Evolutionary conservation across 495 filamentous ascomycete genomes (phyloP), one percentile per base, ranked within the genome.

Genomic region (Aspergillus homomorphus): DNA sequence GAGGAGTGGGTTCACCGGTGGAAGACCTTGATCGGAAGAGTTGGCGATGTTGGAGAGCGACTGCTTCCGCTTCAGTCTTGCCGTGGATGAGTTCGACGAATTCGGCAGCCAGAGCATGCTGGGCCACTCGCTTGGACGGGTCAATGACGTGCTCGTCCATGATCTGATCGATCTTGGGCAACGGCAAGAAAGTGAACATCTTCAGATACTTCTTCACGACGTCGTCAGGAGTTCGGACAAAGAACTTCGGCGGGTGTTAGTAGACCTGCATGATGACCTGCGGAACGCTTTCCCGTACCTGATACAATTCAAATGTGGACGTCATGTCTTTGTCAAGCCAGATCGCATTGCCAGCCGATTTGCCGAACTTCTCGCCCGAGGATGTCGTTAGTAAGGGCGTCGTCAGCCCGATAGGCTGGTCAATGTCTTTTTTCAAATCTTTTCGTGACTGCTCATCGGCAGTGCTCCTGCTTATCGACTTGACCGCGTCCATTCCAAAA

Each of bases 321-420:
- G 93, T 96, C 81, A 89, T 82, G 61, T 84, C 85, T 53, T 74
- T 79, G 69, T 96, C 91, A 2, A 99, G 83, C 94, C 94, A 98
- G 20, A 99, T 74, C 2, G 95, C 92, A 69, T 97, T 98, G 15
- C 91, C 93, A 18, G 92, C 88, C 54, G 88, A 95, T 72, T 99
- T 99, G 18, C 94, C 94, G 67, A 98, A 92, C 72, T 99, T 99
- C 65, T 82, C 84, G 3, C 95, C 95, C 2, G 86, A 83, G 2
- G 91, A 76, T 9, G 90, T 90, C 0, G 92, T 96, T 44, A 99
- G 77, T 1, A 99, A 80, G 0, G 94, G 95, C 2, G 90, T 89
- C 0, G 94, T 98, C 53, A 98, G 85, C 2, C 94, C 94, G 60
- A 89, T 87, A 0, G 92, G 89, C 26, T 72, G 74, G 45, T 80